These are phyloP conservation scores for Rhodomyrtus psidioides DNA, from an alignment of 441 rosid genomes.

Conservation along the genomic window DNA sequence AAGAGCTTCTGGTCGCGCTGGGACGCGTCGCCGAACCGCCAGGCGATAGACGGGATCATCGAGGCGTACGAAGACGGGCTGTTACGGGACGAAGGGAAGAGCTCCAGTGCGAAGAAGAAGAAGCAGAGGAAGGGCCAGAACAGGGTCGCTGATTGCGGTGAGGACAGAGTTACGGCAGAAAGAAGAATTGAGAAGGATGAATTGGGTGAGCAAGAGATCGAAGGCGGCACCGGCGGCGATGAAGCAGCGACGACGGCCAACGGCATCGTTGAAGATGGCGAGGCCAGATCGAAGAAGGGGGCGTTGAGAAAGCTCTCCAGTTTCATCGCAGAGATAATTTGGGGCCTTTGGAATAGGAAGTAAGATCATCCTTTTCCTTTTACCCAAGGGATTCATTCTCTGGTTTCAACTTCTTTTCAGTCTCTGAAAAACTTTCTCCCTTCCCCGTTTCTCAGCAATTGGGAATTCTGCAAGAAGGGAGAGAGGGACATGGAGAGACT, in stretches of 20 bases:
- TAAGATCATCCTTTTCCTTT: neutral
- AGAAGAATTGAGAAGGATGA: neutral
- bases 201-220: neutral
- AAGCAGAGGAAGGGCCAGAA: constrained; percentile 2
- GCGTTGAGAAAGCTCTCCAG: constrained; percentile 17
- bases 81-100: constrained; percentile 10
- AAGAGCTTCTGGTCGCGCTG: constrained; percentile 34
- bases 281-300: constrained; percentile 11
- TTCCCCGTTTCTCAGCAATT: too few relatives aligned
- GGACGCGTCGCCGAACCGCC: constrained; percentile 32
- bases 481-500: too few relatives aligned
- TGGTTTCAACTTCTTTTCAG: neutral
- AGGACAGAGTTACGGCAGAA: neutral
- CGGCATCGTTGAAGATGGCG: neutral
- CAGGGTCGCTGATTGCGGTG: neutral
- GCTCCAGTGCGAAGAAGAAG: constrained; percentile 9
- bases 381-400: neutral
- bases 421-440: neutral
- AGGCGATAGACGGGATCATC: constrained; percentile 31
- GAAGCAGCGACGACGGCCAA: neutral
- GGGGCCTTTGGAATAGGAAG: constrained; percentile 12
- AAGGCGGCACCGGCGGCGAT: neutral
- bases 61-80: constrained; percentile 32
- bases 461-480: too few relatives aligned
- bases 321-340: constrained; percentile 22